Base-by-base conservation (phyloP, 2,329 filamentous ascomycete genomes). In the Exutisphaerella laricina region DNA sequence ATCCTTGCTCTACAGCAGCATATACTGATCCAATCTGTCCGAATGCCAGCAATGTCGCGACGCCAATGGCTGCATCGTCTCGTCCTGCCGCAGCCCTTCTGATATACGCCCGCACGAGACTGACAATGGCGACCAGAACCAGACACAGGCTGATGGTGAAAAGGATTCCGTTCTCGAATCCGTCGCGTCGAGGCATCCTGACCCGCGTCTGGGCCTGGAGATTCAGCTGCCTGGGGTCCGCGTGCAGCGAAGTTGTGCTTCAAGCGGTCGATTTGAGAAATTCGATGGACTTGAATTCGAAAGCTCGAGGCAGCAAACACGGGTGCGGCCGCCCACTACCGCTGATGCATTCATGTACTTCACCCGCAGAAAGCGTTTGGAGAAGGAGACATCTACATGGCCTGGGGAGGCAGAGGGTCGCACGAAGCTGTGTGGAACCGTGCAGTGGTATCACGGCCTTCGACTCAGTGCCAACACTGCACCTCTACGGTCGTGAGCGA, bases 111-210 rank as follows among this genome's bases (percentile, higher is more conserved):
- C 60, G 52, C 16, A 60, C 43, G 5, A 55, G 39, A 17, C 54
- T 58, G 28, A 61, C 54, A 50, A 52, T 58, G 8, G 58, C 41
- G 18, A 55, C 60, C 36, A 61, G 61, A 26, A 53, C 52, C 21
- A 62, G 51, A 41, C 57, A 60, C n/a, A 62, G 51, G 39, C 55
- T 60, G 45, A 60, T 50, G 14, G 58, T 54, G 30, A 61, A 58
- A 26, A 49, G 56, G 45, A 58, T 40, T 3, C 51, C 50, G 23
- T 59, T 54, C 38, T 51, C 41, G 42, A 54, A 56, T 17, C 56
- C 58, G 31, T 56, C 41, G 25, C 50, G 49, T 21, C 41, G 47
- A 30, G 55, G 51, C 55, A 57, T 57, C 14, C 21, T 34, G 21
- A 13, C 18, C 16, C 16, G 41, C n/a, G 17, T 33, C 18, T 25